Percentiles rank a stretch among this genome's conserved stretches.
Conservation (phyloP, 768 basidiomycete genomes). For the Phlebiopsis flavidoalba region DNA sequence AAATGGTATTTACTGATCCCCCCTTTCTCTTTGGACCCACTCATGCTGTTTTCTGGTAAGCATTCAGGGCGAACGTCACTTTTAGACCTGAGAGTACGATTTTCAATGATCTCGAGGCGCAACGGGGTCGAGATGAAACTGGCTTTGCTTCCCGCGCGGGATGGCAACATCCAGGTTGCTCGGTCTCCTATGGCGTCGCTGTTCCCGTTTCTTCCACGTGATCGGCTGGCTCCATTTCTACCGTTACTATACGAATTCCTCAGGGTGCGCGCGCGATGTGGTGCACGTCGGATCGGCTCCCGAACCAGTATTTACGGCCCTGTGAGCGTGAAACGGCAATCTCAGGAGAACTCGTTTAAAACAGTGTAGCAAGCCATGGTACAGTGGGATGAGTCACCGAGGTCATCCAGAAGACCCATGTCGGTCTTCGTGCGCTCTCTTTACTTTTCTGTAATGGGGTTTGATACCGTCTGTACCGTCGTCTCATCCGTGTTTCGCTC, state of each 20-base stretch:
- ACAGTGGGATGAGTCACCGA: background rate
- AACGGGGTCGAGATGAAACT: background rate
- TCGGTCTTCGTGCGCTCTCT: background rate
- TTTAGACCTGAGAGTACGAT: background rate
- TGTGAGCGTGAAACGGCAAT: background rate
- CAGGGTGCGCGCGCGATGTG: background rate
- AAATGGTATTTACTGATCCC: background rate
- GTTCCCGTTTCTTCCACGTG: too few species aligned
- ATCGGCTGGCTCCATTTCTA: too few species aligned
- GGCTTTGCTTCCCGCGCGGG: background rate
- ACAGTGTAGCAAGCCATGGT: background rate
- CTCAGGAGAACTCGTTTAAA: background rate
- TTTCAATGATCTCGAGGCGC: background rate
- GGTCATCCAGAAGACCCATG: background rate
- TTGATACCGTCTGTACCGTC: too few species aligned
- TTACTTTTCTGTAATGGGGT: too few species aligned
- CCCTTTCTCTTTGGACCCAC: background rate
- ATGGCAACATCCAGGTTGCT: background rate
- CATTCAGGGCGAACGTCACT: background rate
- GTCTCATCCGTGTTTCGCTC: too few species aligned
- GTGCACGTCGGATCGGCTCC: background rate
- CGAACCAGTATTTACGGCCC: background rate
- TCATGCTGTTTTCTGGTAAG: background rate
- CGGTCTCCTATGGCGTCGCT: background rate
- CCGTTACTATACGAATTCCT: background rate